These are phyloP conservation scores for Poronia punctata DNA, from an alignment of 495 filamentous ascomycete genomes.

Conservation along the genomic window DNA sequence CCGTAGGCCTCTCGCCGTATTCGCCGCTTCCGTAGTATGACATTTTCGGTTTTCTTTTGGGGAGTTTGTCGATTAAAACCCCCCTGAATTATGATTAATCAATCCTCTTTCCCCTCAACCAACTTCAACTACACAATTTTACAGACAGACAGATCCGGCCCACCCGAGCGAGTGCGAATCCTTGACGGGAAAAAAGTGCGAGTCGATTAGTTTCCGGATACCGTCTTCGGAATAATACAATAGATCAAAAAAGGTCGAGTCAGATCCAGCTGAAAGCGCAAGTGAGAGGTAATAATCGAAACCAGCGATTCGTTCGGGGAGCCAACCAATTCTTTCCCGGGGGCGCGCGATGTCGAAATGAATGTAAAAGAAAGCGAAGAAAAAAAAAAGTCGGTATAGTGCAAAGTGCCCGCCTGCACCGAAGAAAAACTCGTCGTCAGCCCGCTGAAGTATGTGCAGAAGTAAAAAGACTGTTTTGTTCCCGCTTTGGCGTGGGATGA, in stretches of 20 bases:
- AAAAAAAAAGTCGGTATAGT: no score
- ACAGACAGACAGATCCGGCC: conserved; percentile 11
- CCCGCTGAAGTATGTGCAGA: conserved; percentile 35
- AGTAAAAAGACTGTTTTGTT: conserved; percentile 23
- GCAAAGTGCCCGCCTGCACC: conserved; percentile 34
- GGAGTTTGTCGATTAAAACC: conserved; percentile 2
- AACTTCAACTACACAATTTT: no score
- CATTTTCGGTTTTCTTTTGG: no score
- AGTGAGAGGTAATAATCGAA: conserved; percentile 30
- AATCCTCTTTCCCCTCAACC: conserved; percentile 4
- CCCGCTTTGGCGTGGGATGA: conserved; percentile 13
- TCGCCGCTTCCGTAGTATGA: conserved; percentile 32
- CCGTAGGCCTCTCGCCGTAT: conserved; percentile 42
- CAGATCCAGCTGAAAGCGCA: conserved; percentile 54
- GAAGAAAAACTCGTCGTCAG: conserved; percentile 34
- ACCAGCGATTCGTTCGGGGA: no score
- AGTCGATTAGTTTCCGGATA: conserved; percentile 6
- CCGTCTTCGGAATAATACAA: conserved; percentile 10
- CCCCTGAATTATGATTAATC: not conserved
- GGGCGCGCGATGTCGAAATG: conserved; percentile 10
- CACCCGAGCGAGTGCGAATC: conserved; percentile 3
- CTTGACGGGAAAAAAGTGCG: conserved; percentile 2
- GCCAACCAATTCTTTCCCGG: no score
- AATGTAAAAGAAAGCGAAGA: conserved; percentile 33
- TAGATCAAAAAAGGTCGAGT: conserved; percentile 27